phyloP scores from a whole-genome alignment of 2,329 filamentous ascomycete species.

The Ophiocordyceps robertsii region DNA sequence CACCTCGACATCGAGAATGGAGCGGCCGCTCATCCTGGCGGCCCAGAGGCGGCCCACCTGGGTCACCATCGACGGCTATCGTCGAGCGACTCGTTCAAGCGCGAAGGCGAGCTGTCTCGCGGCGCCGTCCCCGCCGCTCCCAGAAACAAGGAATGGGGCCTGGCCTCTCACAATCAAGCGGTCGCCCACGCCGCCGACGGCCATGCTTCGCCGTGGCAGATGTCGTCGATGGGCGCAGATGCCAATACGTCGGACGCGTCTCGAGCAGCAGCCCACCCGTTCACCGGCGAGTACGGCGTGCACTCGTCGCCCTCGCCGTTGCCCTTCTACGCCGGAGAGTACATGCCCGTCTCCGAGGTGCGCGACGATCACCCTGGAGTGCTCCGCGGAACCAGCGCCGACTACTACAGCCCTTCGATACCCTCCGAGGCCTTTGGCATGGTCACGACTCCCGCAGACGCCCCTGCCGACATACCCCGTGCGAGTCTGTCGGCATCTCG shows the following conservation, averaged over 20 bases:
- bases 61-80: conserved; percentile 18
- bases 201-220: background rate
- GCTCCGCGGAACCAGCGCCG: conserved; percentile 22
- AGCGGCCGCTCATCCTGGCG: conserved; percentile 7
- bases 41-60: conserved; percentile 3
- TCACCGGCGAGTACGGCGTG: conserved; percentile 3
- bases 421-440: conserved; percentile 28
- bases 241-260: background rate
- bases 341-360: conserved; percentile 13
- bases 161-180: conserved; percentile 8
- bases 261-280: background rate
- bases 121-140: conserved; percentile 8
- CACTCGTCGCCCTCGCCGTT: conserved; percentile 4
- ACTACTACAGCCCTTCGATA: conserved; percentile 27
- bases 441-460: conserved; percentile 11
- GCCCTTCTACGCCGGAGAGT: conserved; percentile 11
- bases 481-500: conserved; percentile 4
- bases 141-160: conserved; percentile 12
- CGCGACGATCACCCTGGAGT: conserved; percentile 15
- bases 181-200: background rate
- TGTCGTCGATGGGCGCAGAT: background rate
- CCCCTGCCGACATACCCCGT: conserved; percentile 3
- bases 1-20: conserved; percentile 17
- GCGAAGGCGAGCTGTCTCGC: conserved; percentile 13
- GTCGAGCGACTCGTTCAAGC: conserved; percentile 23